These are phyloP conservation scores for Albophoma yamanashiensis DNA, from an alignment of 2,329 filamentous ascomycete species.

Conservation along the genomic window DNA sequence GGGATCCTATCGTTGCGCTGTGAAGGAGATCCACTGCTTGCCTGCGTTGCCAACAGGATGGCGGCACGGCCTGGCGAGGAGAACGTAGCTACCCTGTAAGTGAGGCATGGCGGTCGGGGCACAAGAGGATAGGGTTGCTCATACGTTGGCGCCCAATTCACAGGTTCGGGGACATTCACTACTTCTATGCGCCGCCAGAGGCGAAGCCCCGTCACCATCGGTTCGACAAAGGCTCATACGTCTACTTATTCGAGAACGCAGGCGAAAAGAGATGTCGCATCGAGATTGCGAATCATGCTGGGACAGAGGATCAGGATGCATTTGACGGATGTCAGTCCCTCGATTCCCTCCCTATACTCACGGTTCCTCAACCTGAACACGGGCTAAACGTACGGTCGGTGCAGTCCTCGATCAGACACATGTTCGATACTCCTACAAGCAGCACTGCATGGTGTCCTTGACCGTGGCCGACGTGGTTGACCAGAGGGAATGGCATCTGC, in stretches of 20 bases:
- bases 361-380: conserved; percentile 3
- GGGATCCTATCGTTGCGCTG: not conserved
- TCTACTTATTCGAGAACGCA: conserved; percentile 70
- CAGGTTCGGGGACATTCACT: conserved; percentile 71
- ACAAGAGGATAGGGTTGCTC: not conserved
- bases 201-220: conserved; percentile 64
- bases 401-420: conserved; percentile 55
- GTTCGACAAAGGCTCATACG: conserved; percentile 70
- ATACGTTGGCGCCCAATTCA: not conserved
- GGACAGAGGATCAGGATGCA: conserved; percentile 67
- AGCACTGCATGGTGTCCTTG: conserved; percentile 60
- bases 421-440: conserved; percentile 62
- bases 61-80: conserved; percentile 37
- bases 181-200: conserved; percentile 61
- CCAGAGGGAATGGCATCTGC: conserved; percentile 62
- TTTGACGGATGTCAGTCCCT: conserved; percentile 60
- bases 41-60: conserved; percentile 20
- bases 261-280: conserved; percentile 56
- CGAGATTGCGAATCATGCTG: conserved; percentile 66
- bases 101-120: conserved; percentile 2
- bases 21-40: not conserved
- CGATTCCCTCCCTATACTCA: too few relatives aligned
- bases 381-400: conserved; percentile 4
- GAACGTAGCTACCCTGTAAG: conserved; percentile 40
- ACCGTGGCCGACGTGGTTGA: conserved; percentile 45